A percentile compares a stretch with the other conserved stretches of the same genome.
Conservation (phyloP, 2,329 filamentous ascomycete species). For the Chrysoporthe cubensis region DNA sequence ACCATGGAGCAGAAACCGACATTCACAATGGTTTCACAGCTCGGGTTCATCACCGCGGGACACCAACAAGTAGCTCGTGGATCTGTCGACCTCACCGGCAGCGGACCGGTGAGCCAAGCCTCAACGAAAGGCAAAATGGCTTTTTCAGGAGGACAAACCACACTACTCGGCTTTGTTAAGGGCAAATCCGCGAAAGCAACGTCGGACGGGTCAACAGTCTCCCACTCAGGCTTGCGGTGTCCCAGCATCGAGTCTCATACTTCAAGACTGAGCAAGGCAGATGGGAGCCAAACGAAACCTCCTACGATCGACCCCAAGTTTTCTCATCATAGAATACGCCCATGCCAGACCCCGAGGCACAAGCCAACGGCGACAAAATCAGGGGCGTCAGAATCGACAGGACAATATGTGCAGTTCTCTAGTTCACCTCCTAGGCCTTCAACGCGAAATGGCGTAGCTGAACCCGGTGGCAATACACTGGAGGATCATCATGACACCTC, state of each 20-base stretch:
- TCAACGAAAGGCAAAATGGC: conserved; percentile 36
- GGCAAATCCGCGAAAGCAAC: conserved; percentile 12
- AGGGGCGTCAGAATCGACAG: conserved; percentile 37
- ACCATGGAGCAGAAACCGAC: conserved; percentile 63
- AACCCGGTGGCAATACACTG: conserved; percentile 26
- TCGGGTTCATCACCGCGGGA: conserved; percentile 66
- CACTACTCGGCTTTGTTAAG: conserved; percentile 24
- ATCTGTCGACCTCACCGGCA: conserved; percentile 38
- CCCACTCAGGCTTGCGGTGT: neutral
- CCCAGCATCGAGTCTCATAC: neutral
- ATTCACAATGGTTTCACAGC: conserved; percentile 62
- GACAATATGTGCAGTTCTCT: conserved; percentile 61
- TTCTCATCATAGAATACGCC: conserved; percentile 47
- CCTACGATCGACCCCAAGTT: conserved; percentile 17
- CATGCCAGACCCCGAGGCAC: conserved; percentile 40
- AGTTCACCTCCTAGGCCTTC: conserved; percentile 55
- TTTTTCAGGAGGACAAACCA: conserved; percentile 20
- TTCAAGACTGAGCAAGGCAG: neutral
- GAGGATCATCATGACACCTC: conserved; percentile 32
- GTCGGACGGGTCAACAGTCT: neutral
- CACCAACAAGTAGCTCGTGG: conserved; percentile 52
- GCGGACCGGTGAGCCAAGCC: conserved; percentile 28
- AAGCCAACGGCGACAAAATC: conserved; percentile 36
- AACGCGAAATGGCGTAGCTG: conserved; percentile 28
- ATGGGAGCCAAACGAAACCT: neutral